These are phyloP conservation scores for Wallacemonas rigidus DNA, from an alignment of 208 protist genomes.

Conservation along the genomic window DNA sequence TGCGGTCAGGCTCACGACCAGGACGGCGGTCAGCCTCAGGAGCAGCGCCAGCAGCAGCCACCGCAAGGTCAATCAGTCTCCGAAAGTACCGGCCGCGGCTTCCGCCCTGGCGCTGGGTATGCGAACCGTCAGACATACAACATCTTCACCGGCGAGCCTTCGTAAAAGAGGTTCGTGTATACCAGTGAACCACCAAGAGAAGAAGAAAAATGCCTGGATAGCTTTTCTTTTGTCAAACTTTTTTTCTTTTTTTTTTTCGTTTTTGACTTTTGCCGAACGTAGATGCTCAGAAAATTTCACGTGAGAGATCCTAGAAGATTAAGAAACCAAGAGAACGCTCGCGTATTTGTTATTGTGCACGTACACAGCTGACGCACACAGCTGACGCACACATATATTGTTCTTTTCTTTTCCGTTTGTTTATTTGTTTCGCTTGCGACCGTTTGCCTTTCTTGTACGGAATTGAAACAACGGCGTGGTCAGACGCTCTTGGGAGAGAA, in stretches of 20 bases:
- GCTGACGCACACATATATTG: too few species aligned
- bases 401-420: too few species aligned
- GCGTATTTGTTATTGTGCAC: too few species aligned
- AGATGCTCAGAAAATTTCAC: too few species aligned
- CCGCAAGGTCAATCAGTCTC: conserved; percentile 25
- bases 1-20: not conserved
- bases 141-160: conserved; percentile 78
- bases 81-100: conserved; percentile 48
- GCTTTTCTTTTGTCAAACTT: not conserved
- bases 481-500: too few species aligned
- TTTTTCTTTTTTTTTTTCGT: not conserved
- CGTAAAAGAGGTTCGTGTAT: not conserved
- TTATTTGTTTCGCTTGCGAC: too few species aligned
- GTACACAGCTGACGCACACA: too few species aligned
- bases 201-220: conserved; percentile 9
- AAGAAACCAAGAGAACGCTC: too few species aligned
- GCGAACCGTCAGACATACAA: conserved; percentile 88
- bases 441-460: too few species aligned
- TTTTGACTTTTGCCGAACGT: not conserved
- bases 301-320: too few species aligned
- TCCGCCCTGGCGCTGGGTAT: conserved; percentile 71
- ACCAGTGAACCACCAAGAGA: not conserved
- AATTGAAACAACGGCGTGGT: too few species aligned
- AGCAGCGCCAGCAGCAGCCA: conserved; percentile 25
- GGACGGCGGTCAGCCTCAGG: conserved; percentile 18